Evolutionary conservation across 73 alveolate species (phyloP), one percentile per base, ranked within the genome.

Genomic region (Paramecium sonneborni): DNA sequence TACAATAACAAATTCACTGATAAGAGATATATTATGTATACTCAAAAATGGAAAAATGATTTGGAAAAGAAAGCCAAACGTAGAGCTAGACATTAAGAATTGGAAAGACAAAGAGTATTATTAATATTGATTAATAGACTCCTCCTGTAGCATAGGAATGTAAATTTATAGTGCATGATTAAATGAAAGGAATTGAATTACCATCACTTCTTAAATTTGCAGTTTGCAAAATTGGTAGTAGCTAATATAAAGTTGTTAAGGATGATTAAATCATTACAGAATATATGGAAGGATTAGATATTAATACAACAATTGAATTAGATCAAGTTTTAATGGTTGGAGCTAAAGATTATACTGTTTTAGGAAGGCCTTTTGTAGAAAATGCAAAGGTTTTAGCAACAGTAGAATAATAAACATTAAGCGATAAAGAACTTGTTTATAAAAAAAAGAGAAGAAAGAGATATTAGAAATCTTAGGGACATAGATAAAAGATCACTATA

Each of bases 371-470:
- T 21, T 30, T 85, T 34, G 97, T 96, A 3, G 96, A 62, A 62
- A 86, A 92, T 43, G 97, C 97, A 35, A 76, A 85, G 28, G 96
- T 96, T 3, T 55, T 58, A 30, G 97, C 96, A 6, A 95, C 98
- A 7, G 94, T 96, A 9, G 98, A 96, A 92, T 95, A 96, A 85
- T 92, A 85, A 24, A 55, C 96, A 52, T 30, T 57, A 34, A 57
- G 96, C 32, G 99, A 96, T 15, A 96, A 96, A 55, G 92, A 85
- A 46, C 46, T 95, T 0, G 82, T 96, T 21, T 96, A 95, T 86
- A 96, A 96, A 92, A 96, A 96, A 93, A 92, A 86, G 67, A 93
- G 99, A 85, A 76, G 99, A 30, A 94, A 96, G 95, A 97, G 95
- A 46, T 96, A 93, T 57, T 85, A 93, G 87, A 95, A 88, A 67